phyloP scores from a whole-genome alignment of 306 rosid genomes.

The Purshia tridentata region DNA sequence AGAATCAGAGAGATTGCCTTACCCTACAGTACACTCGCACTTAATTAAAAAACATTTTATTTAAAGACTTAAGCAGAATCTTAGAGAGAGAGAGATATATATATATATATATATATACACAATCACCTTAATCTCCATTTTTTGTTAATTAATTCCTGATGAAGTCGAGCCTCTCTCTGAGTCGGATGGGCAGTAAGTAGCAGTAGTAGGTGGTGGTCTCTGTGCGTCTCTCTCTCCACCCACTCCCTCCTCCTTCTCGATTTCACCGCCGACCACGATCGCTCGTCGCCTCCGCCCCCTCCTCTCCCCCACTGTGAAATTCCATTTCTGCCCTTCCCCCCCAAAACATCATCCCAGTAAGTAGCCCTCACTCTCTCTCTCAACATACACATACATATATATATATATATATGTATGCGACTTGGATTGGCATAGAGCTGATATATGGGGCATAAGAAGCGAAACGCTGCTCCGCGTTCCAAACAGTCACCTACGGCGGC shows the following conservation, averaged over 20 bases:
- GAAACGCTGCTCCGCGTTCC: constrained; percentile 58
- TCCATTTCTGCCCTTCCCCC: constrained; percentile 20
- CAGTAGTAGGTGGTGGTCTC: constrained; percentile 12
- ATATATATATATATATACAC: not conserved
- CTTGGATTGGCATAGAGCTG: constrained; percentile 56
- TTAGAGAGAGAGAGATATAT: too few relatives aligned
- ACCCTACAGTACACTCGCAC: constrained; percentile 1
- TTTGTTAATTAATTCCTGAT: not conserved
- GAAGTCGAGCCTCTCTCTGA: not conserved
- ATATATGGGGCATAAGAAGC: constrained; percentile 87
- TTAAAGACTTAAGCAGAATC: too few relatives aligned
- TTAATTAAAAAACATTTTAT: not conserved
- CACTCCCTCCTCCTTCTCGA: constrained; percentile 22
- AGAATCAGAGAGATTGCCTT: not conserved
- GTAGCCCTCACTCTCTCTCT: not conserved
- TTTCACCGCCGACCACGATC: constrained; percentile 61
- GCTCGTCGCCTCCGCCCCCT: constrained; percentile 30
- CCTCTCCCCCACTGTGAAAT: not conserved
- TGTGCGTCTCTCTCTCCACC: not conserved
- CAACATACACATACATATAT: not conserved
- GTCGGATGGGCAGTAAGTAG: not conserved
- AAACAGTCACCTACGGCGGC: constrained; percentile 59
- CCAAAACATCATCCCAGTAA: constrained; percentile 13
- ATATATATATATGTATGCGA: constrained; percentile 50
- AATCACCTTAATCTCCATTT: not conserved